Base-by-base conservation (phyloP, 1,284 basidiomycete species). In the Ceratobasidium sp. region DNA sequence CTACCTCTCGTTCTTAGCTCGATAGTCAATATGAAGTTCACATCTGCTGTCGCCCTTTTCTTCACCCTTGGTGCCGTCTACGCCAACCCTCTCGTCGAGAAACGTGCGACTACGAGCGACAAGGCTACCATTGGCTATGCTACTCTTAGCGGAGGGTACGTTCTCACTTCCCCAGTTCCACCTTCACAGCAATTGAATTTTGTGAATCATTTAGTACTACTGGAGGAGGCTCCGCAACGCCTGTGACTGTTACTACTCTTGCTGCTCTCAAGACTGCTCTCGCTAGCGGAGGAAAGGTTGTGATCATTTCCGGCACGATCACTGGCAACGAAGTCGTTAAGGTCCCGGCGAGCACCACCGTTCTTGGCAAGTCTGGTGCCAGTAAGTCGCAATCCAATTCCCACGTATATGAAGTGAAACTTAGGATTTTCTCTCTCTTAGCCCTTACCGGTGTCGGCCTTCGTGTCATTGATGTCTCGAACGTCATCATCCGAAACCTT, bases 401-500 rank as follows among this genome's bases (percentile, higher is more conserved):
- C 11, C 9, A 44, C 18, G 9, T 9, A 44, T 44, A 44, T 44
- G 43, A n/a, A n/a, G n/a, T 54, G 23, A 23, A 23, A 54, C 14
- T 26, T 54, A 21, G 28, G 14, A 30, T 14, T 3, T 54, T 4
- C n/a, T 6, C n/a, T 21, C n/a, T 23, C 50, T 26, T 14, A 54
- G 50, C 82, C 9, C 82, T 84, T 52, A 76, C 77, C 50, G 83
- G 83, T 55, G 79, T 82, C 73, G 84, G 84, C 2, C 80, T 84
- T 55, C 83, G 84, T 70, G 82, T 85, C 57, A 74, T 84, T 54
- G 76, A 82, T n/a, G n/a, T n/a, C n/a, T n/a, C n/a, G n/a, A n/a
- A n/a, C n/a, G n/a, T n/a, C n/a, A n/a, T n/a, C n/a, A 35, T 85
- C 74, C 82, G 85, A 38, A 85, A 85, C 76, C 76, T 86, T 76